Conservation (phyloP, 306 rosid genomes). For the Vigna radiata region DNA sequence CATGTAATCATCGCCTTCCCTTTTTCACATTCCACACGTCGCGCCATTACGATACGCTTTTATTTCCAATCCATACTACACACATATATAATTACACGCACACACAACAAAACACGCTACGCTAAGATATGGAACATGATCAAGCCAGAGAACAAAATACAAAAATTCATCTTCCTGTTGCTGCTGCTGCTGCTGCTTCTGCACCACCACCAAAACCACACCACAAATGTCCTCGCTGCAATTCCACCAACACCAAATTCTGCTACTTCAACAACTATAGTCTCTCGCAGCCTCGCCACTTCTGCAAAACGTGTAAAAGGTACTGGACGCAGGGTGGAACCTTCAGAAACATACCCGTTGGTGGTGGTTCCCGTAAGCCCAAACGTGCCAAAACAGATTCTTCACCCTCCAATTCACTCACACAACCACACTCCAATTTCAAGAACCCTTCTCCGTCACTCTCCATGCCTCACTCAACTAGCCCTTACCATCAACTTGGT, state of each 20-base stretch:
- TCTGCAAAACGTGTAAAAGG: constrained; percentile 64
- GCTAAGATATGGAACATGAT: constrained; percentile 36
- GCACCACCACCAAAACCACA: constrained; percentile 13
- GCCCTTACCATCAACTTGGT: neutral
- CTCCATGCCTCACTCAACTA: neutral
- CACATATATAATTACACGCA: constrained; percentile 6
- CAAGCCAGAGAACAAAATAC: neutral
- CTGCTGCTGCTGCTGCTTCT: too few relatives aligned
- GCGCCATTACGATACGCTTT: too few relatives aligned
- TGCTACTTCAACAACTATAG: constrained; percentile 72
- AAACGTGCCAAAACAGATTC: constrained; percentile 48
- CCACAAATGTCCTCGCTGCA: constrained; percentile 63
- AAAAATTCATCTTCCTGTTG: neutral
- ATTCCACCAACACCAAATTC: constrained; percentile 63
- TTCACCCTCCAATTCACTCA: neutral
- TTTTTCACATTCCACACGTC: constrained; percentile 45
- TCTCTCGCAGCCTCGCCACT: constrained; percentile 65
- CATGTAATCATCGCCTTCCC: constrained; percentile 45
- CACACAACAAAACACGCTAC: too few relatives aligned
- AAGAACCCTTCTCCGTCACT: neutral
- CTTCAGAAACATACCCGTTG: constrained; percentile 64
- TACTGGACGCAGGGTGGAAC: constrained; percentile 77
- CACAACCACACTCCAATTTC: neutral
- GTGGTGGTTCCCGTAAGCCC: constrained; percentile 54
- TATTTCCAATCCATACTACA: too few relatives aligned